phyloP scores from a whole-genome alignment of 495 filamentous ascomycete species.

The Penicillium paradoxum region DNA sequence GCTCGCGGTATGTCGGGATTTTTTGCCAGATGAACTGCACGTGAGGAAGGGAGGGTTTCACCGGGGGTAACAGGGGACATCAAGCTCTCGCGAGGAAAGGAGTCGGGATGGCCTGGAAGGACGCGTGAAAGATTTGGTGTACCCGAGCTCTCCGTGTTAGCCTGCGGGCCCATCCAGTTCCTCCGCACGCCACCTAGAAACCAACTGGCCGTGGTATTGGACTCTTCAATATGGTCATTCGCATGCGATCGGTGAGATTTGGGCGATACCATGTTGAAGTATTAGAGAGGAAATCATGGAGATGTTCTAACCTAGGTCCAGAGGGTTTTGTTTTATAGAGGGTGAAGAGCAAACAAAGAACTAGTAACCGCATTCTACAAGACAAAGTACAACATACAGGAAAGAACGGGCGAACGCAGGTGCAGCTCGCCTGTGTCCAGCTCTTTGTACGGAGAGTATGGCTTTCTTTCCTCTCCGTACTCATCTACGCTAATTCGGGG shows the following conservation, averaged over 20 bases:
- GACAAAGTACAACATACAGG: too few relatives aligned
- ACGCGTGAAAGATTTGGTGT: background rate
- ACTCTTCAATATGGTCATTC: conserved; percentile 42
- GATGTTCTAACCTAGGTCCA: too few relatives aligned
- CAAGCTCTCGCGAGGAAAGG: conserved; percentile 5
- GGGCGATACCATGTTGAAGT: conserved; percentile 5
- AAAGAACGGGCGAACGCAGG: too few relatives aligned
- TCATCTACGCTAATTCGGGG: too few relatives aligned
- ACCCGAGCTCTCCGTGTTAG: background rate
- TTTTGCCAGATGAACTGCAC: background rate
- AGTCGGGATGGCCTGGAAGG: background rate
- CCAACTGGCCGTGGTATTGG: conserved; percentile 64
- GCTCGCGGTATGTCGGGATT: conserved; percentile 5
- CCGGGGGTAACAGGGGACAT: conserved; percentile 28
- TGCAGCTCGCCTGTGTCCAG: too few relatives aligned
- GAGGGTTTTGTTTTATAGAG: too few relatives aligned
- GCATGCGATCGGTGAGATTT: conserved; percentile 1
- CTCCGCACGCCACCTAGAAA: conserved; percentile 63
- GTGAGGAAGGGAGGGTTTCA: conserved; percentile 4
- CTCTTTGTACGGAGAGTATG: too few relatives aligned
- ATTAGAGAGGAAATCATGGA: too few relatives aligned
- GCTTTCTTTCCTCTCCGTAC: too few relatives aligned
- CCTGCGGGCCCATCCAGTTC: conserved; percentile 56
- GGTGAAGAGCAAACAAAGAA: background rate
- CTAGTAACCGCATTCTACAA: too few relatives aligned